phyloP scores from a whole-genome alignment of 768 basidiomycete species.

The Xerocomellus dryophilus region DNA sequence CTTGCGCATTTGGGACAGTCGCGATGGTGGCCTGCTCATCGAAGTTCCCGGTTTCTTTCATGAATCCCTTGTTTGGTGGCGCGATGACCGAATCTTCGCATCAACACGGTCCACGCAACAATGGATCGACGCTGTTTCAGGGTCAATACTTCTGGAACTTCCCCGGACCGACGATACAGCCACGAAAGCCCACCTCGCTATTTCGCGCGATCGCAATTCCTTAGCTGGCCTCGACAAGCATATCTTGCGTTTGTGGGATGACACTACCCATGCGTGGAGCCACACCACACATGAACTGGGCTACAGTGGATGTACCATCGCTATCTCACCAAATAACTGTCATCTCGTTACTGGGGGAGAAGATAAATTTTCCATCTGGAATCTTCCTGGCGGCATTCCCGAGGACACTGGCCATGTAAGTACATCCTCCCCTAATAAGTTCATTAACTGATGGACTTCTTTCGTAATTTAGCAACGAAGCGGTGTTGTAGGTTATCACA shows the following conservation, averaged over 20 bases:
- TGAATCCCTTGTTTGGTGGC: constrained; percentile 18
- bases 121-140: constrained; percentile 12
- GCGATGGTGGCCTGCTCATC: constrained; percentile 1
- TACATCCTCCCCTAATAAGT: not conserved
- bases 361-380: constrained; percentile 15
- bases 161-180: not conserved
- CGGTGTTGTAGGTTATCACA: not conserved
- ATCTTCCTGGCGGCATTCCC: not conserved
- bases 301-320: constrained; percentile 1
- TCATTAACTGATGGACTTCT: not conserved
- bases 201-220: constrained; percentile 7
- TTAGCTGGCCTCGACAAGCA: constrained; percentile 5
- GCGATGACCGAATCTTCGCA: constrained; percentile 14
- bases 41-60: constrained; percentile 3
- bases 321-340: constrained; percentile 7
- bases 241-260: constrained; percentile 10
- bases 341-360: constrained; percentile 12
- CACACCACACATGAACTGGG: not conserved
- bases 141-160: constrained; percentile 10
- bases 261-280: constrained; percentile 4
- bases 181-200: constrained; percentile 3
- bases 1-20: constrained; percentile 15
- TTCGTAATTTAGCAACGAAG: not conserved
- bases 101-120: constrained; percentile 6
- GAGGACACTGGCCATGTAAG: not conserved